A percentile compares a stretch with the other conserved stretches of the same genome.
phyloP scores from a whole-genome alignment of 2,329 filamentous ascomycete genomes.

The Pochonia chlamydosporia region DNA sequence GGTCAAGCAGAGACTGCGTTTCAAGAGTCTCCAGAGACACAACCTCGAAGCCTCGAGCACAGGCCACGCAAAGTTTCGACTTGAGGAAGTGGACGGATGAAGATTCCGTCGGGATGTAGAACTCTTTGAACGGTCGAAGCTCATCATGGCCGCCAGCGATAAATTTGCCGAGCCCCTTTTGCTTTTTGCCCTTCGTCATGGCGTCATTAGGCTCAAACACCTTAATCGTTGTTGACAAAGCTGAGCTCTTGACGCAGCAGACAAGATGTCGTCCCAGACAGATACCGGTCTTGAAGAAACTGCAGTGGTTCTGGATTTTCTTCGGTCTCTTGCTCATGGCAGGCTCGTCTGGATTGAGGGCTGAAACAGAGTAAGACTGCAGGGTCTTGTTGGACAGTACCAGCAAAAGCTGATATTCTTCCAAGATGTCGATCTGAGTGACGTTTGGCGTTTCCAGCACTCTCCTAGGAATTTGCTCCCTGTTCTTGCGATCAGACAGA shows the following conservation, averaged over 20 bases:
- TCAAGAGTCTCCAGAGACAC: conserved; percentile 96
- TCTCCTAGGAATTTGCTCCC: conserved; percentile 72
- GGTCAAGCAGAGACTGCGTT: conserved; percentile 92
- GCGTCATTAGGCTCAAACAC: conserved; percentile 98
- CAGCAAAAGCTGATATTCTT: conserved; percentile 88
- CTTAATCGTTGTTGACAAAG: conserved; percentile 92
- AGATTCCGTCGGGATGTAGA: conserved; percentile 98
- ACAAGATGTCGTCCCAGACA: conserved; percentile 91
- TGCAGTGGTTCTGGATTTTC: conserved; percentile 95
- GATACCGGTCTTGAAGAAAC: conserved; percentile 97
- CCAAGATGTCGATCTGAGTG: conserved; percentile 91
- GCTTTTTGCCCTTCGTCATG: conserved; percentile 89
- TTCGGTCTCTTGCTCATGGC: conserved; percentile 78
- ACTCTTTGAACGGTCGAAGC: conserved; percentile 95
- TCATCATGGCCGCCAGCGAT: conserved; percentile 90
- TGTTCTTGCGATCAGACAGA: conserved; percentile 83
- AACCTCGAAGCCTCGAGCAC: conserved; percentile 92
- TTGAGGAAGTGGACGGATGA: conserved; percentile 96
- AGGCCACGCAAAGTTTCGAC: conserved; percentile 93
- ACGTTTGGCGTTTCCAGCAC: conserved; percentile 84
- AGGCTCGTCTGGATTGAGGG: conserved; percentile 77
- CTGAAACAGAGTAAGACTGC: conserved; percentile 81
- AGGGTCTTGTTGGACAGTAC: conserved; percentile 92
- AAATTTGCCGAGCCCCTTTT: conserved; percentile 92
- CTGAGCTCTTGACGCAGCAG: conserved; percentile 91